Percentiles rank a stretch among this genome's conserved stretches.
phyloP scores from a whole-genome alignment of 345 rosid species.

The Hevea brasiliensis region DNA sequence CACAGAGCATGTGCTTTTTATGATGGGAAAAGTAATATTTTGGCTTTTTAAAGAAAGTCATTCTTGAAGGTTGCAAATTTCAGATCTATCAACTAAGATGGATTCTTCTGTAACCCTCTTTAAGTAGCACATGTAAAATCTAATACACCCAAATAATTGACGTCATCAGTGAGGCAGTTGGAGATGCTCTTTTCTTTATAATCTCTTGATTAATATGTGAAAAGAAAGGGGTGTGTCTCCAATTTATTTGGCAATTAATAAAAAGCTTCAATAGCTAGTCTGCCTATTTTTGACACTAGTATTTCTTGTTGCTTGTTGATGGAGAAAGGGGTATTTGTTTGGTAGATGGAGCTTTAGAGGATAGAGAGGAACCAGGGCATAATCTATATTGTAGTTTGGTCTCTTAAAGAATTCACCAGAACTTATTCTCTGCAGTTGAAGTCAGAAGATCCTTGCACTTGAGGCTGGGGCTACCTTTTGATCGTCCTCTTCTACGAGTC shows the following conservation, averaged over 20 bases:
- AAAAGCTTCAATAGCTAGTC: neutral
- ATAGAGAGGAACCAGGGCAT: neutral
- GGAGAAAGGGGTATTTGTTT: neutral
- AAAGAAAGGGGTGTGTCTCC: neutral
- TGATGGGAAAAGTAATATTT: neutral
- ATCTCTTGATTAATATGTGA: conserved; percentile 1
- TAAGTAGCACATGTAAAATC: neutral
- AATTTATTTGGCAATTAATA: neutral
- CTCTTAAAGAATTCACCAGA: conserved; percentile 6
- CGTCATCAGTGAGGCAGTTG: neutral
- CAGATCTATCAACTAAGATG: neutral
- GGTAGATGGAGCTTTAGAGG: conserved; percentile 7
- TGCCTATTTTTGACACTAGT: neutral
- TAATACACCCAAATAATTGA: neutral
- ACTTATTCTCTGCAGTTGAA: conserved; percentile 54
- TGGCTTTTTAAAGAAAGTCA: neutral
- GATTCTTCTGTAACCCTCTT: neutral
- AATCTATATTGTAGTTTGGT: conserved; percentile 3
- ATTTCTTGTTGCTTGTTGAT: neutral
- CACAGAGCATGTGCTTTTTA: neutral
- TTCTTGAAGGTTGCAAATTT: neutral
- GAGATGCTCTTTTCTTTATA: neutral
- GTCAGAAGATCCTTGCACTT: conserved; percentile 68
- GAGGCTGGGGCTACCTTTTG: conserved; percentile 79
- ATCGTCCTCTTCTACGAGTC: conserved; percentile 84